These are phyloP conservation scores for Yarrowia sp. DNA, from an alignment of 805 yeast species.

Conservation along the genomic window DNA sequence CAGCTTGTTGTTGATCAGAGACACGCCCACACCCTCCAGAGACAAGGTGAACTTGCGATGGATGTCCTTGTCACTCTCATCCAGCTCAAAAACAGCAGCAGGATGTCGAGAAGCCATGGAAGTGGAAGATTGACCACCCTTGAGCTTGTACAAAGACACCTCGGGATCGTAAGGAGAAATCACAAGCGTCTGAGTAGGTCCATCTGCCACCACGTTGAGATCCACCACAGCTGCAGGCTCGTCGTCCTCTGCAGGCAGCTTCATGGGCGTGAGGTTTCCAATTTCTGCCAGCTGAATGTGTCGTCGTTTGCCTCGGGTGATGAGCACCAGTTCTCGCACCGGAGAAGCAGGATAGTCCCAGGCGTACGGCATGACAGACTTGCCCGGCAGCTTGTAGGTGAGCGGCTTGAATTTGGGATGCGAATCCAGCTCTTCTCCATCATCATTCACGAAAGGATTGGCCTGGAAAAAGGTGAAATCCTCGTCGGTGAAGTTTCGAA, in stretches of 20 bases:
- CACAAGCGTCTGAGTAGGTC: slow-evolving; percentile 85
- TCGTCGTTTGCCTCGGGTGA: slow-evolving; percentile 70
- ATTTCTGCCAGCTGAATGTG: slow-evolving; percentile 85
- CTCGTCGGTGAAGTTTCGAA: slow-evolving; percentile 82
- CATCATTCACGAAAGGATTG: slow-evolving; percentile 65
- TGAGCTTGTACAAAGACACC: slow-evolving; percentile 66
- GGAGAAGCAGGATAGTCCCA: slow-evolving; percentile 96
- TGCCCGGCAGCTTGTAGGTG: slow-evolving; percentile 76
- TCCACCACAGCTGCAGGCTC: slow-evolving; percentile 60
- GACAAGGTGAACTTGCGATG: slow-evolving; percentile 54
- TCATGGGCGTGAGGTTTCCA: slow-evolving; percentile 85
- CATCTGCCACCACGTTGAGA: slow-evolving; percentile 91
- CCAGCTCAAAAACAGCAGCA: slow-evolving; percentile 31
- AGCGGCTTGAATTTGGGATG: slow-evolving; percentile 69
- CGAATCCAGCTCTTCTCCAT: slow-evolving; percentile 53
- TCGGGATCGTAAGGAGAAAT: slow-evolving; percentile 79
- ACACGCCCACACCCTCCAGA: slow-evolving; percentile 79
- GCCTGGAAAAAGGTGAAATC: slow-evolving; percentile 85
- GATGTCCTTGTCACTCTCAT: slow-evolving; percentile 52
- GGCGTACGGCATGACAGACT: slow-evolving; percentile 95
- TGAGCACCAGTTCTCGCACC: slow-evolving; percentile 71
- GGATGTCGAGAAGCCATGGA: slow-evolving; percentile 26
- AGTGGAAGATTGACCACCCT: slow-evolving; percentile 29
- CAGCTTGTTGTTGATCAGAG: slow-evolving; percentile 64
- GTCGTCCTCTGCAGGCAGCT: slow-evolving; percentile 50